phyloP scores from a whole-genome alignment of 805 yeast genomes.

The Lipomyces kockii region DNA sequence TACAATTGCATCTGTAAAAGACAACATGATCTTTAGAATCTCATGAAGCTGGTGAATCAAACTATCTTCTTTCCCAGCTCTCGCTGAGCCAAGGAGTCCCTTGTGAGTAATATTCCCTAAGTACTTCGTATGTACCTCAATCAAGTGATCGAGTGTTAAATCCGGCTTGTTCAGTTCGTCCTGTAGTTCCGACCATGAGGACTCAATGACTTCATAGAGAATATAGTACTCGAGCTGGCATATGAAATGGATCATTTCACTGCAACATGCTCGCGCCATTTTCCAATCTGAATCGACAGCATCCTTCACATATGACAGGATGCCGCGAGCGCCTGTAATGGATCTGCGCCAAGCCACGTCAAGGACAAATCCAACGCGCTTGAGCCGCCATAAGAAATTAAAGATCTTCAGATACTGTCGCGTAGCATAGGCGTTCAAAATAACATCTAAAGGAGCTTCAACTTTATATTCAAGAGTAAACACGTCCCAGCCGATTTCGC shows the following conservation, averaged over 20 bases:
- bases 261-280: conserved; percentile 38
- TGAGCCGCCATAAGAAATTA: conserved; percentile 81
- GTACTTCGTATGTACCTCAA: conserved; percentile 44
- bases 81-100: conserved; percentile 45
- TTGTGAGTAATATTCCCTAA: conserved; percentile 42
- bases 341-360: conserved; percentile 54
- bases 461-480: conserved; percentile 79
- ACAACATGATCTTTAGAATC: conserved; percentile 41
- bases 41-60: conserved; percentile 44
- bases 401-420: conserved; percentile 73
- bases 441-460: conserved; percentile 57
- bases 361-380: conserved; percentile 62
- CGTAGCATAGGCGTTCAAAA: conserved; percentile 55
- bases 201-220: conserved; percentile 46
- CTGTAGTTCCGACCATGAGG: conserved; percentile 46
- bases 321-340: conserved; percentile 40
- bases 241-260: conserved; percentile 45
- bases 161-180: conserved; percentile 38
- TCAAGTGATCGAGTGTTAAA: conserved; percentile 46
- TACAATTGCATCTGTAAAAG: conserved; percentile 37
- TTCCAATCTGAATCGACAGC: conserved; percentile 39
- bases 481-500: conserved; percentile 87
- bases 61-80: conserved; percentile 22
- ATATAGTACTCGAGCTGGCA: conserved; percentile 47
- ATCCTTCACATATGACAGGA: conserved; percentile 26